phyloP scores from a whole-genome alignment of 768 basidiomycete genomes.

The Rubroboletus satanas region DNA sequence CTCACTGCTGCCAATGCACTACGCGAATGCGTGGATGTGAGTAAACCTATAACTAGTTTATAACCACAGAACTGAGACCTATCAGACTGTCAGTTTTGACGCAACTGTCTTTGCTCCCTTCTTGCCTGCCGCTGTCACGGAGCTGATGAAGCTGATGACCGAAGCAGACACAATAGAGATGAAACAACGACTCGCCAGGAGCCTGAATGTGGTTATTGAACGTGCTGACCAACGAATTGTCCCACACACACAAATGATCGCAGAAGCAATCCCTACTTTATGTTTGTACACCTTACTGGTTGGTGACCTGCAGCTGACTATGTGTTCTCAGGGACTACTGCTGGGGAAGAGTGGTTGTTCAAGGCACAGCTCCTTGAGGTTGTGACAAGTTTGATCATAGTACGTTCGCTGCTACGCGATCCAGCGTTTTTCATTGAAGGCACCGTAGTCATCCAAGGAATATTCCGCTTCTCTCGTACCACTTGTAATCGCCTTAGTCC shows the following conservation, averaged over 20 bases:
- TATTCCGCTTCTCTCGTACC: slow-evolving; percentile 51
- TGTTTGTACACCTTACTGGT: slow-evolving; percentile 46
- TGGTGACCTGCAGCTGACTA: slow-evolving; percentile 5
- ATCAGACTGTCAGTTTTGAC: slow-evolving; percentile 63
- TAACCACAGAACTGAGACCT: slow-evolving; percentile 5
- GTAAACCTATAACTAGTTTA: slow-evolving; percentile 27
- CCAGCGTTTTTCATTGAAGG: background rate
- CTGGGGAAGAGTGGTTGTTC: slow-evolving; percentile 67
- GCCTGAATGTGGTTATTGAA: slow-evolving; percentile 68
- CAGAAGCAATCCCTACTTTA: slow-evolving; percentile 60
- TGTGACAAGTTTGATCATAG: slow-evolving; percentile 66
- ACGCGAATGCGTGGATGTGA: slow-evolving; percentile 80
- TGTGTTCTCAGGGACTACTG: slow-evolving; percentile 53
- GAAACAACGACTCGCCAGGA: slow-evolving; percentile 67
- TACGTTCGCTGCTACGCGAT: slow-evolving; percentile 30
- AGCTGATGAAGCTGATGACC: slow-evolving; percentile 64
- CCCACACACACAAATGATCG: slow-evolving; percentile 59
- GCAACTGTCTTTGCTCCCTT: slow-evolving; percentile 63
- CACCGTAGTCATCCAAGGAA: slow-evolving; percentile 59
- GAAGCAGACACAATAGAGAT: slow-evolving; percentile 76
- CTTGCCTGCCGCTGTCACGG: slow-evolving; percentile 55
- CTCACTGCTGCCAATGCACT: slow-evolving; percentile 80
- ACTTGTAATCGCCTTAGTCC: slow-evolving; percentile 61
- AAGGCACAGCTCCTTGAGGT: slow-evolving; percentile 68
- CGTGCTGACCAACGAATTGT: slow-evolving; percentile 52